Evolutionary conservation across 495 filamentous ascomycete species (phyloP).

Genomic region (Penicillium manginii): DNA sequence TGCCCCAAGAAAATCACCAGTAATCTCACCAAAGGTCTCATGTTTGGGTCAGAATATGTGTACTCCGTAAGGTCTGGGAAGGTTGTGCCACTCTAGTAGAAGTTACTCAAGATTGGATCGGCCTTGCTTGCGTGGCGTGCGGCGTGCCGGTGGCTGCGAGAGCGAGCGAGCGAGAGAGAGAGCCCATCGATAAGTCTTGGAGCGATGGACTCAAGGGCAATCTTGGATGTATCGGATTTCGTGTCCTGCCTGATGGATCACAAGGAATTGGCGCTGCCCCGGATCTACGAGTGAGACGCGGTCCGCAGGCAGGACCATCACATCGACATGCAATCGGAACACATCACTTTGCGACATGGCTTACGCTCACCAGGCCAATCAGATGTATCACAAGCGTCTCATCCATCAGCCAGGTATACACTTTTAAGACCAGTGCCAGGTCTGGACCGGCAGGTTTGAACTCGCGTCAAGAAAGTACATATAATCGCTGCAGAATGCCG

Average conservation of each 20-base stretch:
- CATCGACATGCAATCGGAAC: conserved; percentile 31
- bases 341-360: conserved; percentile 35
- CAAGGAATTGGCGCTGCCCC: conserved; percentile 22
- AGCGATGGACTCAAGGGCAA: neutral
- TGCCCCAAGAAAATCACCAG: neutral
- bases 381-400: conserved; percentile 24
- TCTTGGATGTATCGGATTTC: conserved; percentile 14
- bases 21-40: neutral
- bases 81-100: conserved; percentile 18
- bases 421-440: neutral
- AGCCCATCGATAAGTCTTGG: neutral
- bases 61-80: no score
- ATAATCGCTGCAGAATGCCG: neutral
- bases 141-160: conserved; percentile 17
- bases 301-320: conserved; percentile 26
- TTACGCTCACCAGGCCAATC: conserved; percentile 21
- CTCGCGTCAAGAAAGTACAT: neutral
- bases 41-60: conserved; percentile 1
- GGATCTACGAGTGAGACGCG: conserved; percentile 30
- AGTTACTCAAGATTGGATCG: conserved; percentile 4
- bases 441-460: neutral
- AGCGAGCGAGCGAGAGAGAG: conserved; percentile 2
- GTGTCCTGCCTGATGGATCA: conserved; percentile 26
- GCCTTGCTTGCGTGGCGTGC: conserved; percentile 29
- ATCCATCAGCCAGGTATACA: conserved; percentile 4